Base-by-base conservation (phyloP, 1,139 yeast genomes). In the Scheffersomyces cryptocercus region DNA sequence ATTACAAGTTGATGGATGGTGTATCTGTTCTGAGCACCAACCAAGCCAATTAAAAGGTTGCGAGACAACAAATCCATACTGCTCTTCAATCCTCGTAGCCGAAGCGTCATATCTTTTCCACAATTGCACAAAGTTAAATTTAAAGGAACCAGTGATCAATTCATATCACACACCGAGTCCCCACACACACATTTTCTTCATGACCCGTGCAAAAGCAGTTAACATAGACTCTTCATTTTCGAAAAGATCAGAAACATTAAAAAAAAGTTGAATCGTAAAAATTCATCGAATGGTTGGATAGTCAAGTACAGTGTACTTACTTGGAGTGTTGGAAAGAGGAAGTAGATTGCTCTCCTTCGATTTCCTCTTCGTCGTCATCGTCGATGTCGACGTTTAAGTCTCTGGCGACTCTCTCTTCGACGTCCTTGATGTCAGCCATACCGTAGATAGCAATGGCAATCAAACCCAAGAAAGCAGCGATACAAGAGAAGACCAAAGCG, bases 401-500 rank as follows among this genome's bases (percentile, higher is more conserved):
- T 42, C 72, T 65, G 38, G 77, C 71, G 41, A 82, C 79, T 50
- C 68, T 73, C 46, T 75, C 76, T 50, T 81, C 84, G 44, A 79
- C 71, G 56, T 83, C 78, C 53, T 74, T 73, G 60, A 82, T 73
- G 56, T 88, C 97, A 34, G 65, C 78, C 72, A 88, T 72, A 60
- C 98, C 98, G 66, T 90, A 93, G 65, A 84, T 67, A 48, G 85
- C 79, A 60, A 93, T 87, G 49, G 87, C 78, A 44, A 71, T 74
- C 67, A 91, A 73, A 60, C 98, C 99, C 28, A 86, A 68, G 44
- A 88, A 59, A 51, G 96, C 98, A 44, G 91, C 74, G 48, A 90
- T 58, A 61, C 86, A 75, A 28, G 97, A 89, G 66, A 90, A 80
- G 28, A 81, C 84, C 62, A 93, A 70, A 10, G 98, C 98, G 46